A percentile compares a stretch with the other conserved stretches of the same genome.
Evolutionary conservation across 768 basidiomycete species (phyloP).

Genomic region (Symmetrospora coprosmae): DNA sequence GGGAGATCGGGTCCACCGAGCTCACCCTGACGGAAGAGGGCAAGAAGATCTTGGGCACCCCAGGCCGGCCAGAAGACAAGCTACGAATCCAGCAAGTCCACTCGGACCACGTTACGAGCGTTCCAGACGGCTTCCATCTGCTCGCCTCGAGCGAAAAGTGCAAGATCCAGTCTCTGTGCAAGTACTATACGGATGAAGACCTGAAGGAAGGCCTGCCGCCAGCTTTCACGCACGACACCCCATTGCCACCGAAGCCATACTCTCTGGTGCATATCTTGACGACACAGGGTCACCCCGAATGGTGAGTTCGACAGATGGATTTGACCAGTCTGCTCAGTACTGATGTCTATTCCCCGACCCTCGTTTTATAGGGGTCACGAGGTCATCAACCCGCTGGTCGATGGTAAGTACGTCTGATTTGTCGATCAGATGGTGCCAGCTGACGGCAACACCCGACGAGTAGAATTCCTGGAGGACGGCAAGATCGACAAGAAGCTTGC

Average conservation of each 20-base stretch:
- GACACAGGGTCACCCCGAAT: constrained; percentile 14
- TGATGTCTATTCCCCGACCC: neutral
- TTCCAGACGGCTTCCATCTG: constrained; percentile 20
- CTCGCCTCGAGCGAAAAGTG: constrained; percentile 20
- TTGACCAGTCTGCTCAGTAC: neutral
- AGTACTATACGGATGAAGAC: neutral
- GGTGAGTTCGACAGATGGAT: neutral
- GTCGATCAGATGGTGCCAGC: neutral
- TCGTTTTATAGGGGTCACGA: neutral
- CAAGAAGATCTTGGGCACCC: constrained; percentile 7
- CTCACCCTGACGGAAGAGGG: constrained; percentile 14
- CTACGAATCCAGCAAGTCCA: constrained; percentile 22
- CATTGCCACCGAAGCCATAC: constrained; percentile 10
- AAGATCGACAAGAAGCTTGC: constrained; percentile 20
- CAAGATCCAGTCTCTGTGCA: constrained; percentile 7
- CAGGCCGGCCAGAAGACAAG: neutral
- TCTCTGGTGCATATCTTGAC: constrained; percentile 5
- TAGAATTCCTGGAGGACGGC: constrained; percentile 22
- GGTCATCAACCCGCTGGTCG: constrained; percentile 2
- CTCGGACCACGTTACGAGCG: constrained; percentile 16
- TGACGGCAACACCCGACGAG: neutral
- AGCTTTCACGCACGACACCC: constrained; percentile 6
- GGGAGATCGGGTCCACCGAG: constrained; percentile 19
- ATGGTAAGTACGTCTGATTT: neutral
- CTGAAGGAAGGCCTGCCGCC: constrained; percentile 5